Evolutionary conservation across 2,329 filamentous ascomycete species (phyloP).

Genomic region (Tolypocladium nubicola): DNA sequence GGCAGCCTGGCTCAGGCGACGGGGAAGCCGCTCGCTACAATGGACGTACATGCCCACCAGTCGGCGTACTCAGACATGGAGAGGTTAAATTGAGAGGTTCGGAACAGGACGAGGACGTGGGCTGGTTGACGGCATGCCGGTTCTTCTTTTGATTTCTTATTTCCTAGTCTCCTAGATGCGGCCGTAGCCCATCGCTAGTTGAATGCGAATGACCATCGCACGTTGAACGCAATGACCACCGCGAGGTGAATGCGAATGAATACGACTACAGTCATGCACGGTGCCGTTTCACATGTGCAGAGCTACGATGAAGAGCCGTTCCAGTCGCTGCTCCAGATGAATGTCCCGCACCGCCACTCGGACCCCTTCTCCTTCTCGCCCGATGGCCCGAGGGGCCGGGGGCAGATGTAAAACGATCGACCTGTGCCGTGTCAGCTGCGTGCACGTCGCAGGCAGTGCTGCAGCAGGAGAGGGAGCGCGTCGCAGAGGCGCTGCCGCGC

Average conservation of each 20-base stretch:
- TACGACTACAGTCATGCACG: neutral
- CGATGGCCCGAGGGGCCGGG: conserved; percentile 69
- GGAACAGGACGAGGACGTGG: neutral
- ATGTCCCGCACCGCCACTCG: conserved; percentile 80
- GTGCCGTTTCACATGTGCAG: neutral
- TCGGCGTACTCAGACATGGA: accelerated
- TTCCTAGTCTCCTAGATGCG: neutral
- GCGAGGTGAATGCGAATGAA: neutral
- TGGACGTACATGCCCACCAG: neutral
- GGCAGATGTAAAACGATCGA: conserved; percentile 53
- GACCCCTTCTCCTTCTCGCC: conserved; percentile 77
- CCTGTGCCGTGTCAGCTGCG: conserved; percentile 24
- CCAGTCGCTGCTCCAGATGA: conserved; percentile 61
- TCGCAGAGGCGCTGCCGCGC: neutral
- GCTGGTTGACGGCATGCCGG: neutral
- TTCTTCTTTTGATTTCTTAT: neutral
- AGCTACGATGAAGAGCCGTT: conserved; percentile 15
- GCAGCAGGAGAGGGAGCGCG: neutral
- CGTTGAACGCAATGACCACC: neutral
- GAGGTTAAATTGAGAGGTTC: neutral
- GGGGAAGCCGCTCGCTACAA: neutral
- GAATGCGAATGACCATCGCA: neutral
- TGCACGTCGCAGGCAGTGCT: neutral
- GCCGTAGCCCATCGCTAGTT: neutral
- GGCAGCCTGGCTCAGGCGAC: neutral